Evolutionary conservation across 2,329 filamentous ascomycete species (phyloP), one percentile per base, ranked within the genome.

Genomic region (Sporothrix curviconia): DNA sequence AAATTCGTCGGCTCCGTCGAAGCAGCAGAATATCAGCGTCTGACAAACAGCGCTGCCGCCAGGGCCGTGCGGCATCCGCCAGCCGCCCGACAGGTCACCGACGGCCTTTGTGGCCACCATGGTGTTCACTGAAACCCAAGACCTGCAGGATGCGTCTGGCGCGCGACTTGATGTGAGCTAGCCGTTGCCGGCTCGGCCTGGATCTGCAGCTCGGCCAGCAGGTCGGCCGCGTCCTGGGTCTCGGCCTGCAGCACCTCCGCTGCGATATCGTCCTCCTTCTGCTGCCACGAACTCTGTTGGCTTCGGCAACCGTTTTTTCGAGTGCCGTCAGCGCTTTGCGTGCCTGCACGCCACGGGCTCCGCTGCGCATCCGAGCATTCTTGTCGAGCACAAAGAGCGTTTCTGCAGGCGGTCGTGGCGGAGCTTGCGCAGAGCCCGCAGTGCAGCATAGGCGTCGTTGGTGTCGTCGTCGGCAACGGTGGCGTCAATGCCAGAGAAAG

Each of bases 1-100:
- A 90, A 95, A 66, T 95, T 95, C 34, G 90, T 95, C 0, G 90
- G 90, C 67, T 95, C 90, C n/a, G 68, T 95, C 90, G 2, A 95
- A n/a, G 81, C 52, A 95, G 85, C 58, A 95, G 76, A 2, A 95
- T 82, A 63, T 95, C 89, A 0, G 85, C 82, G 7, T 86, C 81
- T 61, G 91, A 86, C 1, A 90, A n/a, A 80, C 4, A 95, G 76
- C 0, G 83, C 82, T 3, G 76, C 75, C 2, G 86, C 85, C 0
- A 90, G 76, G 58, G 83, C 76, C 28, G 82, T 82, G 8, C 87
- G n/a, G 80, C 83, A 89, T 90, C 60, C 78, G 80, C 86, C 86
- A 90, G 2, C 87, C 90, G 7, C 90, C 90, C 0, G 89, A 94
- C 2, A 95, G 75, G 36, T 72, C 74, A 4, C 71, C 72, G 0